These are phyloP conservation scores for Tetradesmus obliquus DNA, from an alignment of 139 green algal genomes.

Conservation along the genomic window DNA sequence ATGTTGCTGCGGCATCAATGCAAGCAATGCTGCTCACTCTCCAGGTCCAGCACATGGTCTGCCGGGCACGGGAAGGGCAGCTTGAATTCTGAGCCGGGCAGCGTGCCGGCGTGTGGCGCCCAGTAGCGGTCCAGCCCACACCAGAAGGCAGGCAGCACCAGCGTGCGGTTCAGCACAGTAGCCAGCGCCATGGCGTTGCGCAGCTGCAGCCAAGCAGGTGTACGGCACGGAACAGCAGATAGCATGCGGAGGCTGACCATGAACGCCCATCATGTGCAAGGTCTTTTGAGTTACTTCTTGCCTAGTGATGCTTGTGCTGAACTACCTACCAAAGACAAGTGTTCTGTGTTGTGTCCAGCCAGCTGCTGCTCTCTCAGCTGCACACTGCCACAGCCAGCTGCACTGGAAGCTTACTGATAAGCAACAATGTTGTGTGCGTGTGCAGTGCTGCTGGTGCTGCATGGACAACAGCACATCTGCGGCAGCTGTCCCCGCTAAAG, in stretches of 20 bases:
- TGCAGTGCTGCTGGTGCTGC: too few relatives aligned
- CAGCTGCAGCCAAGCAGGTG: slow-evolving; percentile 50
- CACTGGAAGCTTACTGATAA: too few relatives aligned
- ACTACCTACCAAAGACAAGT: too few relatives aligned
- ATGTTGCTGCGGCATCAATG: too few relatives aligned
- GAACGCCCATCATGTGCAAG: neutral
- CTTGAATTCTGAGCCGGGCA: slow-evolving; percentile 82
- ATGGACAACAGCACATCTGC: too few relatives aligned
- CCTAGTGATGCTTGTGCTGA: too few relatives aligned
- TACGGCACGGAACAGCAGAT: neutral
- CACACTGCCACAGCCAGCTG: too few relatives aligned
- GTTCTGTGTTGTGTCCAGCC: too few relatives aligned
- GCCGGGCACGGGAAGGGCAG: slow-evolving; percentile 89
- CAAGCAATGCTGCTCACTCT: slow-evolving; percentile 48
- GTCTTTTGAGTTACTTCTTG: too few relatives aligned
- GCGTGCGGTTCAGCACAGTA: slow-evolving; percentile 66
- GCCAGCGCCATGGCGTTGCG: slow-evolving; percentile 71
- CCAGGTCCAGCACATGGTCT: slow-evolving; percentile 94
- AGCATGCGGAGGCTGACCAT: neutral
- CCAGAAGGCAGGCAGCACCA: slow-evolving; percentile 85
- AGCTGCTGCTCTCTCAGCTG: too few relatives aligned
- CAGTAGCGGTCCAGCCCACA: slow-evolving; percentile 92
- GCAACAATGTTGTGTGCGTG: too few relatives aligned
- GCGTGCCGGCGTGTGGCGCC: slow-evolving; percentile 85
- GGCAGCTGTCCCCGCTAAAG: too few relatives aligned